These are phyloP conservation scores for Glycine latifolia DNA, from an alignment of 306 rosid species.

Conservation along the genomic window DNA sequence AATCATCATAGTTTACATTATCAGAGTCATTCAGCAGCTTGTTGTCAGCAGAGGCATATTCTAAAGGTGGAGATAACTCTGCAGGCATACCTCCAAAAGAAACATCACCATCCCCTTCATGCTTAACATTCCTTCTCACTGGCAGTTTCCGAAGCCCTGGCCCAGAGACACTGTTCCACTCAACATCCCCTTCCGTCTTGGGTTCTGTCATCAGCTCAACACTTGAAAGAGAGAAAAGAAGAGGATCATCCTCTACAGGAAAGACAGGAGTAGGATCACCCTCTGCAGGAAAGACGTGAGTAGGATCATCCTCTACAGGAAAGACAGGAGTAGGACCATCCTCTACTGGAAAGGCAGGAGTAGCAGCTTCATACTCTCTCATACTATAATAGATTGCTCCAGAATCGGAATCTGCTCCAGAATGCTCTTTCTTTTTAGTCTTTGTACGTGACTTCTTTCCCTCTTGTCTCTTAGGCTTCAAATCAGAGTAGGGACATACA, in stretches of 20 bases:
- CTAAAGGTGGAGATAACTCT: conserved; percentile 53
- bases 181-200: conserved; percentile 59
- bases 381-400: conserved; percentile 60
- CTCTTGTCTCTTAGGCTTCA: conserved; percentile 51
- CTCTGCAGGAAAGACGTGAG: conserved; percentile 62
- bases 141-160: conserved; percentile 80
- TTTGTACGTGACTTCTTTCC: conserved; percentile 53
- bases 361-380: conserved; percentile 69
- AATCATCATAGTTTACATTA: conserved; percentile 60
- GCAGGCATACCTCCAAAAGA: conserved; percentile 51
- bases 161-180: conserved; percentile 63
- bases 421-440: conserved; percentile 61
- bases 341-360: conserved; percentile 63
- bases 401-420: conserved; percentile 62
- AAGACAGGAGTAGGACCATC: conserved; percentile 76
- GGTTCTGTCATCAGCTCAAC: conserved; percentile 74
- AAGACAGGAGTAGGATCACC: conserved; percentile 75
- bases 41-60: conserved; percentile 58
- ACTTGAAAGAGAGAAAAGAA: conserved; percentile 69
- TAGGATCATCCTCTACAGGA: conserved; percentile 72
- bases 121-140: conserved; percentile 79
- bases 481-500: conserved; percentile 74
- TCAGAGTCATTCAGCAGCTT: conserved; percentile 57
- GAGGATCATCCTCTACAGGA: conserved; percentile 74
- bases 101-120: conserved; percentile 68